These are phyloP conservation scores for Hymenoscyphus infarciens DNA, from an alignment of 2,329 filamentous ascomycete species.

Conservation along the genomic window DNA sequence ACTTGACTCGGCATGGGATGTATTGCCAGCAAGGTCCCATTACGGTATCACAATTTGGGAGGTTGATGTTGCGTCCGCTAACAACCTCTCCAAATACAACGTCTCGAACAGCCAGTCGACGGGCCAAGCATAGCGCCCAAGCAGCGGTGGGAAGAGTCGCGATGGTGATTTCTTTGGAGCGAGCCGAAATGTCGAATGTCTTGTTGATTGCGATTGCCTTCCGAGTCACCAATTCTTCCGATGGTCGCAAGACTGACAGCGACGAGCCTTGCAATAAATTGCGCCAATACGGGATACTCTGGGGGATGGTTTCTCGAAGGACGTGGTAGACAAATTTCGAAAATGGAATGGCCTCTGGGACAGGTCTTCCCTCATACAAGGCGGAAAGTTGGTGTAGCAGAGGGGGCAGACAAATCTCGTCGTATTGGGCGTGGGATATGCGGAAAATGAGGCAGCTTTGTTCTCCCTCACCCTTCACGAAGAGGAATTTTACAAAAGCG, in stretches of 20 bases:
- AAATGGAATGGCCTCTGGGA: constrained; percentile 37
- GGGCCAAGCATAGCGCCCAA: constrained; percentile 42
- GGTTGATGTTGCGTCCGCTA: constrained; percentile 41
- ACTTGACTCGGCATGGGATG: constrained; percentile 41
- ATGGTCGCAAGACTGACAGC: constrained; percentile 15
- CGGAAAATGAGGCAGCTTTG: constrained; percentile 39
- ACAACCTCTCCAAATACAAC: constrained; percentile 43
- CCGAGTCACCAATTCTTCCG: constrained; percentile 18
- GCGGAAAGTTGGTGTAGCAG: constrained; percentile 23
- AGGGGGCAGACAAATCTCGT: constrained; percentile 56
- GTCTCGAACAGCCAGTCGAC: constrained; percentile 35
- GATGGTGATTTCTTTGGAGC: constrained; percentile 40
- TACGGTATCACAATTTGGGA: constrained; percentile 38
- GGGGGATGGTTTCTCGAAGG: constrained; percentile 24
- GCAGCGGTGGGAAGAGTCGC: constrained; percentile 43
- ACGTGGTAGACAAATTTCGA: constrained; percentile 36
- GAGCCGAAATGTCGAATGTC: constrained; percentile 26
- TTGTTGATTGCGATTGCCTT: constrained; percentile 36
- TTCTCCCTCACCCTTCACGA: constrained; percentile 25
- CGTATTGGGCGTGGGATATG: constrained; percentile 57
- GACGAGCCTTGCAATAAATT: constrained; percentile 38
- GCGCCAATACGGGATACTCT: constrained; percentile 43
- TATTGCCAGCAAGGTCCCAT: constrained; percentile 46
- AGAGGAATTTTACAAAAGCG: constrained; percentile 36
- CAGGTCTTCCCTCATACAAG: constrained; percentile 35